Evolutionary conservation across 2,329 filamentous ascomycete species (phyloP).

Genomic region (Catunica adiposa): DNA sequence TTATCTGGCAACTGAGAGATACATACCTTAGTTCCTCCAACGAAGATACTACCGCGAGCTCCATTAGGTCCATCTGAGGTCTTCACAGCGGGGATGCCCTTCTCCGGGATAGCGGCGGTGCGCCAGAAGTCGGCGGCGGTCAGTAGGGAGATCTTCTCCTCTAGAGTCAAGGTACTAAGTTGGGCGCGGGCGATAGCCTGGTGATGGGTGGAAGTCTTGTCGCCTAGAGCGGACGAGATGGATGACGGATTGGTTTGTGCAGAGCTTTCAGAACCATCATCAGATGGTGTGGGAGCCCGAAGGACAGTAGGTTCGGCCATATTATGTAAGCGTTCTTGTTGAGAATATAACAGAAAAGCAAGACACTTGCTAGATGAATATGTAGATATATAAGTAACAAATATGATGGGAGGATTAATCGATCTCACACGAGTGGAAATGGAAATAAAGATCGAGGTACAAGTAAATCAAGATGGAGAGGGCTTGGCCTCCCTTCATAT

Average conservation of each 20-base stretch:
- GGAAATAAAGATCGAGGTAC: too few relatives aligned
- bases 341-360: too few relatives aligned
- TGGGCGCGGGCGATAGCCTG: background rate
- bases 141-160: slow-evolving; percentile 46
- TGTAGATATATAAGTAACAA: too few relatives aligned
- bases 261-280: background rate
- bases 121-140: slow-evolving; percentile 55
- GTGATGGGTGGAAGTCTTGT: background rate
- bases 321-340: too few relatives aligned
- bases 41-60: slow-evolving; percentile 50
- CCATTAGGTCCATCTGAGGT: slow-evolving; percentile 56
- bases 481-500: background rate
- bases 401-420: too few relatives aligned
- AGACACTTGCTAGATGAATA: too few relatives aligned
- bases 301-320: background rate
- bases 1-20: too few relatives aligned
- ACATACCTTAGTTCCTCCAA: slow-evolving; percentile 45
- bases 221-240: background rate
- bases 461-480: background rate
- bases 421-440: too few relatives aligned
- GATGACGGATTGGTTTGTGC: background rate
- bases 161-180: slow-evolving; percentile 26
- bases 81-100: slow-evolving; percentile 48
- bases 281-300: background rate
- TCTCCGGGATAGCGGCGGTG: slow-evolving; percentile 44